These are phyloP conservation scores for Porogramme epimiltina DNA, from an alignment of 1,284 basidiomycete species.

Conservation along the genomic window DNA sequence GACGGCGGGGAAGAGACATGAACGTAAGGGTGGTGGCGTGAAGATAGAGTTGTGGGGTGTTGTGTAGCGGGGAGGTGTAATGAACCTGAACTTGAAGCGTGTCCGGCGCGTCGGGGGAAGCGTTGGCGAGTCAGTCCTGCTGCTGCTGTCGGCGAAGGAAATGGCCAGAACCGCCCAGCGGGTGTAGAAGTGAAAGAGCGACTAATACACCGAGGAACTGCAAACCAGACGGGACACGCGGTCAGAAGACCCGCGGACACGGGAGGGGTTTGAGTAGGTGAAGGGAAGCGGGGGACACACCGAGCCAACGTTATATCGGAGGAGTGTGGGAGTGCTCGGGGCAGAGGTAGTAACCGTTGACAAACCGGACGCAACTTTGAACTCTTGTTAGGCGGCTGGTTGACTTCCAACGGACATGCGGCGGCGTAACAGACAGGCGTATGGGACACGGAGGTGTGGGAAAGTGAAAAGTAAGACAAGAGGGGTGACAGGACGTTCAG, in stretches of 20 bases:
- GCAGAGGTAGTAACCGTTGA: constrained; percentile 16
- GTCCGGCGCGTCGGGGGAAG: constrained; percentile 3
- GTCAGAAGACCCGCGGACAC: constrained; percentile 4
- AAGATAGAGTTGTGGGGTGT: not conserved
- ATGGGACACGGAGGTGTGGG: not conserved
- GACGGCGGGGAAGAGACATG: constrained; percentile 29
- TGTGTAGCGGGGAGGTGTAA: too few species aligned
- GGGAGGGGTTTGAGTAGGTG: not conserved
- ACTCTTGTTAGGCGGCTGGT: constrained; percentile 1
- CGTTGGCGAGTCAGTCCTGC: constrained; percentile 18
- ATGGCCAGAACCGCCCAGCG: constrained; percentile 22
- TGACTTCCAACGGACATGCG: not conserved
- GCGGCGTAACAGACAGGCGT: not conserved
- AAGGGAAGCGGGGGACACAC: constrained; percentile 2
- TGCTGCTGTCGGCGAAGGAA: constrained; percentile 11
- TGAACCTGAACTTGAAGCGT: not conserved
- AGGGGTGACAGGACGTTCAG: constrained; percentile 19
- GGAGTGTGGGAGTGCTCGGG: constrained; percentile 12
- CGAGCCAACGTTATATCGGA: constrained; percentile 9
- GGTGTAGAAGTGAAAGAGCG: constrained; percentile 19
- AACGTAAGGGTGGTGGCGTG: constrained; percentile 1
- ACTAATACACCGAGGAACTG: constrained; percentile 17
- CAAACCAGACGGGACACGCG: constrained; percentile 4
- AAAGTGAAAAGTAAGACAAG: constrained; percentile 8
- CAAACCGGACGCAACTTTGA: constrained; percentile 4